Conservation (phyloP, 2,329 filamentous ascomycete genomes). For the Calonectria honghensis region DNA sequence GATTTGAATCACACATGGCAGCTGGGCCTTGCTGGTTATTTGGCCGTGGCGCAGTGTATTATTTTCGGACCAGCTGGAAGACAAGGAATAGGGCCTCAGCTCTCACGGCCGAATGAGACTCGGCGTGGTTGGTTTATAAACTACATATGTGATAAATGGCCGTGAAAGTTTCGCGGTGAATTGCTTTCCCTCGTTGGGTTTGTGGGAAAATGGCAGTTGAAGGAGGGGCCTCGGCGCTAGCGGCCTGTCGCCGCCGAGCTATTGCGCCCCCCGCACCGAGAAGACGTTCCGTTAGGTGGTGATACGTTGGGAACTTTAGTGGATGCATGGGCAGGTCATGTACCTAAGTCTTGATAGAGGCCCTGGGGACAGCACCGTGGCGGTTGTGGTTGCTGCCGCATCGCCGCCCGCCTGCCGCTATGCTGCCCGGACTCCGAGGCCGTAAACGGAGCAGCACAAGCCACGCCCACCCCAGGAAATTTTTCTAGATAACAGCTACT, state of each 20-base stretch:
- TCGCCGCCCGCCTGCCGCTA: constrained; percentile 23
- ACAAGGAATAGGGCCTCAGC: not conserved
- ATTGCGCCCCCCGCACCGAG: constrained; percentile 18
- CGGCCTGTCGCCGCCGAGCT: constrained; percentile 16
- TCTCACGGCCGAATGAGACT: not conserved
- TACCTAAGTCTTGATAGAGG: constrained; percentile 1
- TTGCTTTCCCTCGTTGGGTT: not conserved
- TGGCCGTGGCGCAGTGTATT: not conserved
- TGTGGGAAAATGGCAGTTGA: constrained; percentile 10
- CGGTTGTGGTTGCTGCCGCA: constrained; percentile 20
- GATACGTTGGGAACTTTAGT: constrained; percentile 25
- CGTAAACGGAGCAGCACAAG: constrained; percentile 59
- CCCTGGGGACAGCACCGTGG: constrained; percentile 8
- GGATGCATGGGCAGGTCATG: constrained; percentile 17
- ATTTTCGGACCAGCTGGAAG: not conserved
- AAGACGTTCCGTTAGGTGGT: constrained; percentile 17
- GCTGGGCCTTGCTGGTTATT: not conserved
- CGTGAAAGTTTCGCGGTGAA: constrained; percentile 21
- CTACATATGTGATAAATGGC: not conserved
- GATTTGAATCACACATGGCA: not conserved
- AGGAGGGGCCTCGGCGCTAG: constrained; percentile 22
- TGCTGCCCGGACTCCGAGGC: constrained; percentile 59
- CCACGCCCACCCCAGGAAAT: constrained; percentile 55
- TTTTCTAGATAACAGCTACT: constrained; percentile 55
- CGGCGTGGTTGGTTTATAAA: not conserved